A percentile compares a stretch with the other conserved stretches of the same genome.
Evolutionary conservation across 495 filamentous ascomycete genomes (phyloP).

Genomic region (Achaetomiella virescens): DNA sequence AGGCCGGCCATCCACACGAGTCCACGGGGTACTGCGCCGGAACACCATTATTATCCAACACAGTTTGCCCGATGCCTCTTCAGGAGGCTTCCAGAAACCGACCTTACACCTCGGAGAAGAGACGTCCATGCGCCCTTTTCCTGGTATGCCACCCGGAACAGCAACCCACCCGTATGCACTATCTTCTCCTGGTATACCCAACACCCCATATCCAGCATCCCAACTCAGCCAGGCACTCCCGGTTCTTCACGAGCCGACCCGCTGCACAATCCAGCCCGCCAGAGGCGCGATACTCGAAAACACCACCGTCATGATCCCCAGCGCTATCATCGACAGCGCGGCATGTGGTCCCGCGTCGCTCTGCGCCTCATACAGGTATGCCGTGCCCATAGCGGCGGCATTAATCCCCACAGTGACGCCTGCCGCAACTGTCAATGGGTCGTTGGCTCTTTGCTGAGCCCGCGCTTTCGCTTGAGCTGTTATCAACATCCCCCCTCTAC

Average conservation of each 20-base stretch:
- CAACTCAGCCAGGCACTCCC: neutral
- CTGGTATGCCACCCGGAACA: neutral
- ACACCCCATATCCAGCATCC: neutral
- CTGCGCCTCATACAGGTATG: conserved; percentile 40
- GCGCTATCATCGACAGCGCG: conserved; percentile 42
- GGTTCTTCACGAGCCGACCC: conserved; percentile 6
- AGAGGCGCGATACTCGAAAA: conserved; percentile 34
- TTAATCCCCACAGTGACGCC: conserved; percentile 45
- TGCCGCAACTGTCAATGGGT: conserved; percentile 32
- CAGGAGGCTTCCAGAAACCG: no score
- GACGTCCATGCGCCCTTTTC: no score
- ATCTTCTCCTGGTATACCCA: neutral
- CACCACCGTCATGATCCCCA: conserved; percentile 44
- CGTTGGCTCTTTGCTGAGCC: conserved; percentile 4
- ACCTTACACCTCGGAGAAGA: no score
- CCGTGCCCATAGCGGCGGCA: conserved; percentile 46
- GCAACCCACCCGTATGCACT: neutral
- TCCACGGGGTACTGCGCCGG: no score
- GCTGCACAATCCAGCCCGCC: conserved; percentile 18
- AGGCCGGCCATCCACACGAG: no score
- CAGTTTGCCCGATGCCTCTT: no score
- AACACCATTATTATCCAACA: no score
- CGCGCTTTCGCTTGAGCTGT: neutral
- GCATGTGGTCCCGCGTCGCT: conserved; percentile 44
- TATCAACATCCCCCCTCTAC: neutral